Percentiles rank a stretch among this genome's conserved stretches.
phyloP scores from a whole-genome alignment of 1,139 yeast species.

The Magnusiomyces fungicola region DNA sequence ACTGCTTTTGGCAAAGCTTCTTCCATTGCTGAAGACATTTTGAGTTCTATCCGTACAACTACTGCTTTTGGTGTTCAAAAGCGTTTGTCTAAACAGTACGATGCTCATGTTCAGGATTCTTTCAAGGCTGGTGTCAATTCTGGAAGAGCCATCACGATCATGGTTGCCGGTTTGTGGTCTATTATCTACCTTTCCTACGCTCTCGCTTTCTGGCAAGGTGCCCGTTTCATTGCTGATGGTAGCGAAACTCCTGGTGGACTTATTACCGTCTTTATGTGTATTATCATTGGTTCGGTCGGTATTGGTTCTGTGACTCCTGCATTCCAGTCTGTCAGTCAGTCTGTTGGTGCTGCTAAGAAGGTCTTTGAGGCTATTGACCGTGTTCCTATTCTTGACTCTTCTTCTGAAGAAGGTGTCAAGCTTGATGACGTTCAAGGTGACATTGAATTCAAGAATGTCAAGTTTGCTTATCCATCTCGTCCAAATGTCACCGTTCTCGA shows the following conservation, averaged over 20 bases:
- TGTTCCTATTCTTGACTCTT: constrained; percentile 33
- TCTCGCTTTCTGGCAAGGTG: constrained; percentile 40
- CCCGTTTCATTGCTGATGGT: constrained; percentile 33
- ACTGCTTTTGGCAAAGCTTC: constrained; percentile 34
- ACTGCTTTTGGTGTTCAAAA: constrained; percentile 40
- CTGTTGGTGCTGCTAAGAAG: constrained; percentile 36
- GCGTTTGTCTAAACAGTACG: constrained; percentile 32
- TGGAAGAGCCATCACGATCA: constrained; percentile 26
- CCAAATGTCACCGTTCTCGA: constrained; percentile 65
- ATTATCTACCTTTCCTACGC: constrained; percentile 34
- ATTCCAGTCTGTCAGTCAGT: constrained; percentile 34
- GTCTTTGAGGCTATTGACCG: constrained; percentile 39
- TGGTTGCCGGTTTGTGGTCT: constrained; percentile 35
- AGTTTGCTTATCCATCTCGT: constrained; percentile 81
- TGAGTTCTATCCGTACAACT: constrained; percentile 37
- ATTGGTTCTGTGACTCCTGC: constrained; percentile 39
- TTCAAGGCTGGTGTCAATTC: constrained; percentile 25
- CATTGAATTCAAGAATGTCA: constrained; percentile 56
- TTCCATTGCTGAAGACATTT: constrained; percentile 38
- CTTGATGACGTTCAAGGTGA: constrained; percentile 37
- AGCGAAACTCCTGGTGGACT: constrained; percentile 30
- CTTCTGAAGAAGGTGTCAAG: constrained; percentile 29
- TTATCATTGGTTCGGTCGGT: constrained; percentile 38
- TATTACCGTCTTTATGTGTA: constrained; percentile 34
- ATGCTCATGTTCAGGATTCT: constrained; percentile 26